Base-by-base conservation (phyloP, 768 basidiomycete genomes). In the Serendipita indica region DNA sequence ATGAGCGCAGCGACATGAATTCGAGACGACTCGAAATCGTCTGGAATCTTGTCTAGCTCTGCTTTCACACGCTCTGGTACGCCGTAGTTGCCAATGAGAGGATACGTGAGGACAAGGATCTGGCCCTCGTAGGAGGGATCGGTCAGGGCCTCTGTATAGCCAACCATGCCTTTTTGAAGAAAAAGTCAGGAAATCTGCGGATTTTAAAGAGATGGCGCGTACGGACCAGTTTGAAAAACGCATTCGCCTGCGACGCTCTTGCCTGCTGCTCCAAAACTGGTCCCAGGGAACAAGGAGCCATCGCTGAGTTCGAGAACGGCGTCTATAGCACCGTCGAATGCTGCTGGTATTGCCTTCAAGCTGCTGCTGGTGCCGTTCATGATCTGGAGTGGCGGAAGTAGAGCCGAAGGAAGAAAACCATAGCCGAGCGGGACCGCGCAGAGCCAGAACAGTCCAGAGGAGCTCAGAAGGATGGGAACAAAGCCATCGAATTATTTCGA, bases 81-180 rank as follows among this genome's bases (percentile, higher is more conserved):
- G 67, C 96, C 96, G 68, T 99, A 99, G 69, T 97, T 98, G 34
- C 96, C 96, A 63, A 98, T 75, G 65, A 99, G 77, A 13, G 96
- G 96, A 73, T 98, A 98, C 1, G 96, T 98, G 64, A 98, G 78
- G 63, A 99, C 82, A 60, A 99, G 84, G 68, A 99, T 98, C 72
- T 98, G 96, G 33, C 92, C 91, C 70, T 94, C 84, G 72, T 99
- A 99, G 1, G 94, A 98, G 18, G 96, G 96, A 70, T 98, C 96
- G 43, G 96, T 99, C 64, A 98, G 75, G 18, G 94, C 97, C 67
- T 98, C 96, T 34, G 90, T 91, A 71, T 99, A 99, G 30, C 96
- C 96, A 59, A 98, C 92, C 94, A 99, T 98, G 59, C 96, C 96
- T 99, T 67, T 57, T 62, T 43, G 22, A 43, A 67, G 60, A 63